Conservation (phyloP, 2,329 filamentous ascomycete genomes). For the Dactylellina leptospora region DNA sequence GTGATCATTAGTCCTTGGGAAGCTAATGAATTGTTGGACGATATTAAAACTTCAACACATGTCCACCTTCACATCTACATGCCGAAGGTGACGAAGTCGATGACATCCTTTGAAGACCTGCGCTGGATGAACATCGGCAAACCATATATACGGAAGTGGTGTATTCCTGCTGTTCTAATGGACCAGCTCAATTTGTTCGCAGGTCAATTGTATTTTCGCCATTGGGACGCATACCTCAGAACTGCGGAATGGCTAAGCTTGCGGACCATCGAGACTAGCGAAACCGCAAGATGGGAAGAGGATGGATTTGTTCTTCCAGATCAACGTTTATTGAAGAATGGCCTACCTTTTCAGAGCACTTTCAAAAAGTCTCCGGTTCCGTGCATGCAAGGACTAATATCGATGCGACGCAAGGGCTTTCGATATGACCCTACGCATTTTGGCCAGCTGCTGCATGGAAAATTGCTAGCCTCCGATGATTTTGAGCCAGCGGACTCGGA, state of each 20-base stretch:
- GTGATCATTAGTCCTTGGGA: slow-evolving; percentile 70
- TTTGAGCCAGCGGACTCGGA: slow-evolving; percentile 39
- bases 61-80: slow-evolving; percentile 66
- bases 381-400: slow-evolving; percentile 61
- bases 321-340: slow-evolving; percentile 30
- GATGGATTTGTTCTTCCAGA: slow-evolving; percentile 54
- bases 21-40: slow-evolving; percentile 65
- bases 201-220: slow-evolving; percentile 71
- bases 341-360: slow-evolving; percentile 46
- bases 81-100: slow-evolving; percentile 61
- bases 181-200: slow-evolving; percentile 72
- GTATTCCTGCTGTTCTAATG: slow-evolving; percentile 58
- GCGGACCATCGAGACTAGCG: slow-evolving; percentile 55
- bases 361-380: slow-evolving; percentile 61
- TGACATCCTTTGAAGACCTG: slow-evolving; percentile 63
- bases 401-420: slow-evolving; percentile 60
- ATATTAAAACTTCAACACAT: slow-evolving; percentile 59
- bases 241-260: slow-evolving; percentile 67
- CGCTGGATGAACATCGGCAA: slow-evolving; percentile 42
- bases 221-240: slow-evolving; percentile 66
- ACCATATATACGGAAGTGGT: slow-evolving; percentile 1
- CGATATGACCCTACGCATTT: slow-evolving; percentile 63
- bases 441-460: slow-evolving; percentile 60
- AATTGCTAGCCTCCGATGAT: slow-evolving; percentile 49
- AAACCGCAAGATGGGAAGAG: slow-evolving; percentile 7